These are phyloP conservation scores for Tilletia caries DNA, from an alignment of 1,284 basidiomycete genomes.

Conservation along the genomic window DNA sequence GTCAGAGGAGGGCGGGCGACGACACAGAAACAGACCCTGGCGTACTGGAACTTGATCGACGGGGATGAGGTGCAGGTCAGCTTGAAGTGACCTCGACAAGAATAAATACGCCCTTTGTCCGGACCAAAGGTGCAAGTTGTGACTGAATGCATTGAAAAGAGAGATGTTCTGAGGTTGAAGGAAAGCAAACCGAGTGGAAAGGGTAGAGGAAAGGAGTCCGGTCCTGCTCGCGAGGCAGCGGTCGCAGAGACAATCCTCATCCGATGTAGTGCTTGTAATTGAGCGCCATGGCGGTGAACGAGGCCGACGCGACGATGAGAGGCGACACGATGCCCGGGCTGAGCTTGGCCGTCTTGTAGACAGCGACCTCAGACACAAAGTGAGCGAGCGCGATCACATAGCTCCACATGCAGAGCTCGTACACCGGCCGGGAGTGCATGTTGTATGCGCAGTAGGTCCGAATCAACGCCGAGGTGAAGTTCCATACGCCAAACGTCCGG, in stretches of 20 bases:
- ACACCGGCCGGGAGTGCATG: slow-evolving; percentile 54
- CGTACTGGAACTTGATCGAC: slow-evolving; percentile 46
- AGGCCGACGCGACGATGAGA: slow-evolving; percentile 75
- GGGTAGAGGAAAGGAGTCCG: too few relatives aligned
- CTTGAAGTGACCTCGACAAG: slow-evolving; percentile 15
- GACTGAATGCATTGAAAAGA: too few relatives aligned
- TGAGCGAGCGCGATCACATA: slow-evolving; percentile 87
- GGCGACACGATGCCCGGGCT: slow-evolving; percentile 68
- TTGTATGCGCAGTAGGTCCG: slow-evolving; percentile 48
- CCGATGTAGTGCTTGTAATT: slow-evolving; percentile 21
- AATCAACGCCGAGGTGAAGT: slow-evolving; percentile 45
- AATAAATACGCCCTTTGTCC: neutral
- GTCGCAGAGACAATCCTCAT: slow-evolving; percentile 3
- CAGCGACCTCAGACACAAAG: slow-evolving; percentile 77
- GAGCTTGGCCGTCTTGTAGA: slow-evolving; percentile 74
- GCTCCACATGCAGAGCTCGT: slow-evolving; percentile 79
- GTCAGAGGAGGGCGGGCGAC: slow-evolving; percentile 38
- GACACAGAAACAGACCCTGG: slow-evolving; percentile 48
- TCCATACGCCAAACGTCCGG: slow-evolving; percentile 49
- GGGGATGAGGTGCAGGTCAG: slow-evolving; percentile 37
- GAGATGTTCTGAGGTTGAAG: too few relatives aligned
- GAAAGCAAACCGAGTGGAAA: too few relatives aligned
- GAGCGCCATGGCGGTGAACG: slow-evolving; percentile 20
- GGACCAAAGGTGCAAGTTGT: too few relatives aligned
- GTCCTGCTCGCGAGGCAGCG: too few relatives aligned